Conservation (phyloP, 192 early-diverging fungal genomes). For the Mortierella claussenii region DNA sequence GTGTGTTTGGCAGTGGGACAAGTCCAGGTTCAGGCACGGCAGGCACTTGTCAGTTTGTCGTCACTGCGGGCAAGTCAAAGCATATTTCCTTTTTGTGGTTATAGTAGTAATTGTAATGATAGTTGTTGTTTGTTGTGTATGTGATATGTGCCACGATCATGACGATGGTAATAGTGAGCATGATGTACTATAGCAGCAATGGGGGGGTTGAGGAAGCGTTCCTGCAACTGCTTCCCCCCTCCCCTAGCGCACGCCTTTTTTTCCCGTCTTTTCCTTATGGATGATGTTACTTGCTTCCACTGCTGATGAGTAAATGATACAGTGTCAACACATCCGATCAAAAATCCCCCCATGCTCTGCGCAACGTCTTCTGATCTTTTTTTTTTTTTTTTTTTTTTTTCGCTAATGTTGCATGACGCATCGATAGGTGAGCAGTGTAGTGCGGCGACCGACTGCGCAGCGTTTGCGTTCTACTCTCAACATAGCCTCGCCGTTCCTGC, state of each 20-base stretch:
- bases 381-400: conserved; percentile 9
- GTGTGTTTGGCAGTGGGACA: conserved; percentile 47
- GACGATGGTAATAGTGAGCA: too few species aligned
- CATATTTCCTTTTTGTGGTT: neutral
- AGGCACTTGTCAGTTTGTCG: conserved; percentile 65
- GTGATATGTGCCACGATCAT: neutral
- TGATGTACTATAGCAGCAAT: too few species aligned
- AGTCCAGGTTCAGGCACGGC: neutral
- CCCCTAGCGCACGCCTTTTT: too few species aligned
- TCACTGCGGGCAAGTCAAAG: conserved; percentile 57
- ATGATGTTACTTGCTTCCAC: too few species aligned
- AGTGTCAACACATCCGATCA: too few species aligned
- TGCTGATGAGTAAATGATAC: too few species aligned
- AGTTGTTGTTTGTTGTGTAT: neutral
- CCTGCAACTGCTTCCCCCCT: too few species aligned
- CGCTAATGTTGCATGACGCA: neutral
- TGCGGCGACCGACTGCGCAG: conserved; percentile 62
- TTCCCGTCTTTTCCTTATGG: too few species aligned
- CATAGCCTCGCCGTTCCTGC: conserved; percentile 29
- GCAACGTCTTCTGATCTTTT: too few species aligned
- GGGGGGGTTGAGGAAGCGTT: too few species aligned
- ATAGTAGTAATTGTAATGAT: neutral
- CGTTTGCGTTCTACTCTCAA: conserved; percentile 54
- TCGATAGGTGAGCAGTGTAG: conserved; percentile 62
- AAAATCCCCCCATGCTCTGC: too few species aligned